A percentile compares a stretch with the other conserved stretches of the same genome.
Evolutionary conservation across 768 basidiomycete species (phyloP).

Genomic region (Suillus sp.): DNA sequence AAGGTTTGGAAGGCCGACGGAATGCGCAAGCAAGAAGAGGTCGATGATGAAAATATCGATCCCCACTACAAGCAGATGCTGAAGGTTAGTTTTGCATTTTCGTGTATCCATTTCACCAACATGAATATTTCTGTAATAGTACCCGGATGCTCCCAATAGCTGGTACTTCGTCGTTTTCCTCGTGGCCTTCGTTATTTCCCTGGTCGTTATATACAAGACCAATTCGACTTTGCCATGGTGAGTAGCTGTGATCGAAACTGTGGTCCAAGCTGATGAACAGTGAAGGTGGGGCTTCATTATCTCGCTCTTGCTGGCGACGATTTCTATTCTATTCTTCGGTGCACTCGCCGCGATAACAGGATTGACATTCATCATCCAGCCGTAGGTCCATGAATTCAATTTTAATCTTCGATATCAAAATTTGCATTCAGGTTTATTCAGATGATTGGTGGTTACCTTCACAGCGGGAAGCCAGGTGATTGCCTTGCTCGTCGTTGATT

Average conservation of each 20-base stretch:
- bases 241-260: slow-evolving; percentile 6
- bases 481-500: background rate
- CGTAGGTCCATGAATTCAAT: slow-evolving; percentile 17
- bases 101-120: background rate
- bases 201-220: slow-evolving; percentile 34
- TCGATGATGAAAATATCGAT: slow-evolving; percentile 37
- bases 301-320: slow-evolving; percentile 42
- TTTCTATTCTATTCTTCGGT: slow-evolving; percentile 51
- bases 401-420: background rate
- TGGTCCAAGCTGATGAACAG: background rate
- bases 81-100: slow-evolving; percentile 35
- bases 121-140: slow-evolving; percentile 13
- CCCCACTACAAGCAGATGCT: slow-evolving; percentile 56
- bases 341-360: slow-evolving; percentile 50
- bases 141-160: slow-evolving; percentile 25
- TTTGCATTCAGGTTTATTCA: slow-evolving; percentile 41
- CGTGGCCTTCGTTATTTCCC: background rate
- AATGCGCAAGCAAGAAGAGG: slow-evolving; percentile 32
- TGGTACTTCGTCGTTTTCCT: slow-evolving; percentile 27
- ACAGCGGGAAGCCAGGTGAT: slow-evolving; percentile 29
- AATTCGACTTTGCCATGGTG: slow-evolving; percentile 52
- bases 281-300: slow-evolving; percentile 51
- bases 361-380: slow-evolving; percentile 46
- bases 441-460: slow-evolving; percentile 42
- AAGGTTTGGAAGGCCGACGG: slow-evolving; percentile 46